Evolutionary conservation across 2,329 filamentous ascomycete genomes (phyloP).

Genomic region (Apiospora malaysiana): DNA sequence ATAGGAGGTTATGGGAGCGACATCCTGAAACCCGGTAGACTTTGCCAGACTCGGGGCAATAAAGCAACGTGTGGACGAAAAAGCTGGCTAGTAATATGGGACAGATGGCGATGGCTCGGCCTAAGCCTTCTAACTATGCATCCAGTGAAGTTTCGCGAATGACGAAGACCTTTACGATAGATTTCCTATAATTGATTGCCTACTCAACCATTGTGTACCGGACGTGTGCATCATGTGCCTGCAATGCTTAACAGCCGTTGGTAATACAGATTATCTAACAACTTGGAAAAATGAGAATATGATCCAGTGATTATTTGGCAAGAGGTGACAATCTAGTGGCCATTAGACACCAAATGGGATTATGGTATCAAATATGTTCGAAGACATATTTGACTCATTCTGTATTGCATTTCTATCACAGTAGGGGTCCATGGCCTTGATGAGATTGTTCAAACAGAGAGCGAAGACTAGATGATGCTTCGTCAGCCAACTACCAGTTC

Average conservation of each 20-base stretch:
- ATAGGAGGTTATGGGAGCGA: conserved; percentile 13
- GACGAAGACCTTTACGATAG: conserved; percentile 34
- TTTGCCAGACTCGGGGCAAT: neutral
- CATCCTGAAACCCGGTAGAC: conserved; percentile 15
- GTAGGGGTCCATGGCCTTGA: neutral
- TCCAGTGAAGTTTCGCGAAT: neutral
- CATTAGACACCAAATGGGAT: too few species aligned
- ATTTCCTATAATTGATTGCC: conserved; percentile 36
- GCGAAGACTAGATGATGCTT: neutral
- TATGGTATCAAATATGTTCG: too few species aligned
- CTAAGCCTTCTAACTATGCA: neutral
- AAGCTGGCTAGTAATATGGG: neutral
- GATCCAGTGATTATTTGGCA: too few species aligned
- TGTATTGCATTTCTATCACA: neutral
- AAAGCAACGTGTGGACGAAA: neutral
- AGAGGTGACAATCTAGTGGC: neutral
- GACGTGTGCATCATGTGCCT: neutral
- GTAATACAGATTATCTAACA: too few species aligned
- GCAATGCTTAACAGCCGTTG: too few species aligned
- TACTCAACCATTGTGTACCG: neutral
- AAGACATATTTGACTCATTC: neutral
- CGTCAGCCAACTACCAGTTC: neutral
- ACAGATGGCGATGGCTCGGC: neutral
- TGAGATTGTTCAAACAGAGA: neutral
- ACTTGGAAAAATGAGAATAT: neutral